Base-by-base conservation (phyloP, 1,284 basidiomycete species). In the Anthracocystis panici-leucophaei region DNA sequence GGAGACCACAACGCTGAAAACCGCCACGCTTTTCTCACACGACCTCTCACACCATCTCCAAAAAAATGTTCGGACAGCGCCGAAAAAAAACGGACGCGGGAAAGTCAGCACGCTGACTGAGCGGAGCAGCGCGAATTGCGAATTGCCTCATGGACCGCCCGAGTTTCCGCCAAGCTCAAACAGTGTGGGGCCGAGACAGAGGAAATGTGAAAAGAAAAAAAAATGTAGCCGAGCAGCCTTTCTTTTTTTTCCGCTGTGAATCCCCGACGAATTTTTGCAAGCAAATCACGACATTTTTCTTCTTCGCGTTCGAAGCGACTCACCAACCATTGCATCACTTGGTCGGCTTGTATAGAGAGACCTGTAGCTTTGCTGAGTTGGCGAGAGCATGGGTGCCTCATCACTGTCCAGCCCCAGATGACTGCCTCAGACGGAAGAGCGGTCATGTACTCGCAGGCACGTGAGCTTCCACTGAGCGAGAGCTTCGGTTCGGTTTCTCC, bases 211-310 rank as follows among this genome's bases (percentile, higher is more conserved):
- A 40, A 27, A 11, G 31, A 44, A 41, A 53, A 41, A 27, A 59
- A 52, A 51, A 53, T 44, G 49, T 59, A 59, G 46, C 40, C 57
- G 57, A 59, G 49, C 16, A 20, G 44, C 44, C 33, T 38, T 33
- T 14, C 27, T n/a, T 58, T n/a, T 27, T n/a, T 42, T 10, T 42
- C n/a, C n/a, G n/a, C n/a, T n/a, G n/a, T n/a, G n/a, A n/a, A n/a
- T n/a, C n/a, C 35, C 35, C 35, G 35, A 38, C 3, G 35, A 33
- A 9, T 5, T 6, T 33, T 33, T 33, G 2, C 9, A 8, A 8
- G 2, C 10, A 38, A 38, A 38, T 14, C 35, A 38, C 35, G 35
- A 38, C 35, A 38, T 38, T 16, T 38, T 6, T 38, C 3, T 12
- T 10, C 35, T 12, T 3, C 3, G 11, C 35, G 11, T 6, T 33